Evolutionary conservation across 306 rosid genomes (phyloP), one percentile per base, ranked within the genome.

Genomic region (Vigna angularis): DNA sequence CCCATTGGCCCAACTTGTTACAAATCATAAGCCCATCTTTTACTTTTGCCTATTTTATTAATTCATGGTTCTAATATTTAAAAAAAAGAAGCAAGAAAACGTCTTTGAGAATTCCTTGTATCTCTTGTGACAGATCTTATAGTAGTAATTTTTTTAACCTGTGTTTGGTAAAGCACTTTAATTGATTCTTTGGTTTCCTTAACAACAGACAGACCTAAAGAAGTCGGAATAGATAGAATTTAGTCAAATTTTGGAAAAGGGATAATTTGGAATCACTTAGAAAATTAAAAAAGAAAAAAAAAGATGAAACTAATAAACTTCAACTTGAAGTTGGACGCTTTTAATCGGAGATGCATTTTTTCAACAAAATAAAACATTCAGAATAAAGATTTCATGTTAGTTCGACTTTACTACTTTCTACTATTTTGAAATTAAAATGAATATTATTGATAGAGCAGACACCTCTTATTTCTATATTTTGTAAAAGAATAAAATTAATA

Each of bases 121-220:
- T 34, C 14, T 68, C 9, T 7, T 45, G 15, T 58, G 4, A 34
- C 70, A 14, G 10, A 69, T 22, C 52, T 79, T 79, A 6, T 61
- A 15, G 2, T 36, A 34, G 34, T 63, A 63, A 4, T 13, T 36
- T 36, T 26, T 26, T 26, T 42, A 17, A 42, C 17, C 66, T 40
- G 66, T 59, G 77, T 49, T 74, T 75, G 84, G 77, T 59, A 69
- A 80, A 68, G 48, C 50, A 68, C 80, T 67, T 67, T 74, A 0
- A 15, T 30, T 81, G 76, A 81, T 74, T 67, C 56, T 74, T 53
- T 49, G 44, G 79, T 68, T 74, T 67, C 66, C 58, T 74, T 57
- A 81, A 66, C 80, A 51, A 67, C 84, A 47, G 56, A 81, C 80
- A 81, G 36, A 10, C 36, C 48, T 32, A 67, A 80, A 66, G 63